Evolutionary conservation across 73 alveolate species (phyloP).

Genomic region (Stentor coeruleus): DNA sequence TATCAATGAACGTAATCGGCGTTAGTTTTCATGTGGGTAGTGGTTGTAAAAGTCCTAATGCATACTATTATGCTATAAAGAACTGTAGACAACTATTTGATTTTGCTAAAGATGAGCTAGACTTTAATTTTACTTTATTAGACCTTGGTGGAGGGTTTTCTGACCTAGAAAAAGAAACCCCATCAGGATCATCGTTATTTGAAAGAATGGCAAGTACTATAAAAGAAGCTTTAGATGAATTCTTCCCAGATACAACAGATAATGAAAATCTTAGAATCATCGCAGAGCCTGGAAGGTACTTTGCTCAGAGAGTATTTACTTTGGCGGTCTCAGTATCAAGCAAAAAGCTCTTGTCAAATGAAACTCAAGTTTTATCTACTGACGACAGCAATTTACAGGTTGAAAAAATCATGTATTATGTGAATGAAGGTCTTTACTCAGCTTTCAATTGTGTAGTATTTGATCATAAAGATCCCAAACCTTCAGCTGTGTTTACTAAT

Average conservation of each 20-base stretch:
- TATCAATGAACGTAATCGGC: background rate
- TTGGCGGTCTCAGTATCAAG: background rate
- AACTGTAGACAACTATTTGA: background rate
- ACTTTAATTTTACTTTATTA: background rate
- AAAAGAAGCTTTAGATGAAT: background rate
- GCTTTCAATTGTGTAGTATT: background rate
- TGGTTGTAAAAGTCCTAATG: slow-evolving; percentile 1
- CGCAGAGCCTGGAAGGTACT: slow-evolving; percentile 30
- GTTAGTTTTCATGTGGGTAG: slow-evolving; percentile 27
- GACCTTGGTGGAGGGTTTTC: slow-evolving; percentile 30
- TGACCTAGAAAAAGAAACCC: slow-evolving; percentile 2
- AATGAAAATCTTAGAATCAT: background rate
- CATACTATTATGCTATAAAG: background rate
- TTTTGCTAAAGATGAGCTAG: background rate
- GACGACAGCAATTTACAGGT: background rate
- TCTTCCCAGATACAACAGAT: background rate
- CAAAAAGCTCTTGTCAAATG: background rate
- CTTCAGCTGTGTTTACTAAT: background rate
- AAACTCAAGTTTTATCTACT: background rate
- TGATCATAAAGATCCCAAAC: slow-evolving; percentile 9
- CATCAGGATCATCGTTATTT: background rate
- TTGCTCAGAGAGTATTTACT: background rate
- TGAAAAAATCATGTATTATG: slow-evolving; percentile 27
- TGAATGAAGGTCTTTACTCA: slow-evolving; percentile 25
- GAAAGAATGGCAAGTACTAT: slow-evolving; percentile 24